A percentile compares a stretch with the other conserved stretches of the same genome.
These are phyloP conservation scores for Saccharomycopsis fermentans DNA, from an alignment of 805 yeast species.

Conservation along the genomic window DNA sequence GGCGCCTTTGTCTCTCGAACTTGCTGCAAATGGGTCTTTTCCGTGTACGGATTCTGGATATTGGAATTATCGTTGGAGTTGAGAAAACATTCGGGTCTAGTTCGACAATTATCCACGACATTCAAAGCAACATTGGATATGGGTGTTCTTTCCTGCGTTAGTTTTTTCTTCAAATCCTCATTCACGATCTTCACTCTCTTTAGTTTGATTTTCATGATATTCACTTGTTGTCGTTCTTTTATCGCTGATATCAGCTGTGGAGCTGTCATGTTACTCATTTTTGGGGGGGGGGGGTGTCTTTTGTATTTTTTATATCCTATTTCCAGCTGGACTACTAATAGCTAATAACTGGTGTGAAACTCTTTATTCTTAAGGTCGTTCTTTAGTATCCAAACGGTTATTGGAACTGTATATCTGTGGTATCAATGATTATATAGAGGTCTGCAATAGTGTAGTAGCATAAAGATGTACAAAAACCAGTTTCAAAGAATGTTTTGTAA, in stretches of 20 bases:
- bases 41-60: neutral
- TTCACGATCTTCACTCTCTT: neutral
- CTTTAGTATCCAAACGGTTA: no score
- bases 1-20: no score
- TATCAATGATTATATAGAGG: no score
- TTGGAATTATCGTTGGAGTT: neutral
- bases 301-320: no score
- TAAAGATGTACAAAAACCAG: no score
- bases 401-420: no score
- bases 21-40: neutral
- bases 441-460: no score
- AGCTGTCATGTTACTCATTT: neutral
- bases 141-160: neutral
- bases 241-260: neutral
- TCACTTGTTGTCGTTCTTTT: neutral
- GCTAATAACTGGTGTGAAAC: no score
- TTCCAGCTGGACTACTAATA: no score
- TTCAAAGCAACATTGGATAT: constrained; percentile 3
- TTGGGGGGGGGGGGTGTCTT: no score
- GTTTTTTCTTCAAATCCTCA: constrained; percentile 1
- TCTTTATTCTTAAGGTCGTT: no score
- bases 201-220: neutral
- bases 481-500: no score
- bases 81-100: constrained; percentile 1
- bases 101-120: constrained; percentile 1